phyloP scores from a whole-genome alignment of 805 yeast genomes.

The Tanozyma kutaoensis region DNA sequence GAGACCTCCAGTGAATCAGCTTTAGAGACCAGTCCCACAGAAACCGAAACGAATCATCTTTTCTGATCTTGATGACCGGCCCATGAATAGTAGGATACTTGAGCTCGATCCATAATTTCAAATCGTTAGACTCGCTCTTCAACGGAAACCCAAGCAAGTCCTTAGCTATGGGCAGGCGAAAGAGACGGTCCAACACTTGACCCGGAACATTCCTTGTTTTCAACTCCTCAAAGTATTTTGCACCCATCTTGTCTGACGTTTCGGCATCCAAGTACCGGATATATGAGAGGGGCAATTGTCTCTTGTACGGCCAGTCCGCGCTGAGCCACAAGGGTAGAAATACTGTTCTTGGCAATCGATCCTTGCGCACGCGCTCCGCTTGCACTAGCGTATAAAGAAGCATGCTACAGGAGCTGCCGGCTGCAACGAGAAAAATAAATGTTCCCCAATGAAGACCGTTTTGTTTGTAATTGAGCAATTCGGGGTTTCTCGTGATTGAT shows the following conservation, averaged over 20 bases:
- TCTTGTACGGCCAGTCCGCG: slow-evolving; percentile 11
- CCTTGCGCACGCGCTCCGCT: slow-evolving; percentile 3
- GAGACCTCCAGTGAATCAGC: slow-evolving; percentile 10
- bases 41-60: slow-evolving; percentile 1
- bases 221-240: slow-evolving; percentile 1
- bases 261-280: slow-evolving; percentile 12
- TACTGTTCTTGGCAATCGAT: slow-evolving; percentile 1
- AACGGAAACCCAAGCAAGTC: slow-evolving; percentile 18
- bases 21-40: slow-evolving; percentile 13
- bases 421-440: slow-evolving; percentile 7
- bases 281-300: slow-evolving; percentile 14
- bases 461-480: too few species aligned
- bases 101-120: slow-evolving; percentile 19
- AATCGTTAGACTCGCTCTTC: slow-evolving; percentile 2
- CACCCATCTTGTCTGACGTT: slow-evolving; percentile 3
- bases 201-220: slow-evolving; percentile 12
- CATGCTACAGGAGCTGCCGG: slow-evolving; percentile 13
- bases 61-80: slow-evolving; percentile 7
- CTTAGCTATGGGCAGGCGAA: slow-evolving; percentile 9
- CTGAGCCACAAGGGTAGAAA: slow-evolving; percentile 15
- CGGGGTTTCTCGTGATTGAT: too few species aligned
- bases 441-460: too few species aligned
- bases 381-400: slow-evolving; percentile 10
- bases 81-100: slow-evolving; percentile 18
- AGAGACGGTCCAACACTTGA: slow-evolving; percentile 12